Evolutionary conservation across 805 yeast genomes (phyloP), one percentile per base, ranked within the genome.

Genomic region (Spathaspora boniae): DNA sequence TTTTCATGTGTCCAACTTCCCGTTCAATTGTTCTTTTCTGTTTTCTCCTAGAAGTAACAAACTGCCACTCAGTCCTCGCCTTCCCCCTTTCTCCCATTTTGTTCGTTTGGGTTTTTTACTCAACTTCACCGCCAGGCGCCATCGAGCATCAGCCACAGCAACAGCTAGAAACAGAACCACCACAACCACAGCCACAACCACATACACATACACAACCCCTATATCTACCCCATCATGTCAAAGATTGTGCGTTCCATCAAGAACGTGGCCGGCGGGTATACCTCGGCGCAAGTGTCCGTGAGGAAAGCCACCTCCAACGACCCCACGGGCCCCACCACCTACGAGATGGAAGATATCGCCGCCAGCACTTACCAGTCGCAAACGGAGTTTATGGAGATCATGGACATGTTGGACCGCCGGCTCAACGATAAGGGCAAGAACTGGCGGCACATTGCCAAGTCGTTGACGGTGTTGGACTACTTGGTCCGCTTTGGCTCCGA

Each of bases 381-480:
- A 43, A 78, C 82, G 5, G 94, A 86, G 49, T 79, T 88, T 50
- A 71, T 87, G 51, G 95, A 88, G 54, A 78, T 88, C 31, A 85
- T 91, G 94, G 97, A 91, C 53, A 87, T 91, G 82, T 62, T 91
- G 29, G 97, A 91, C 62, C 78, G 87, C 46, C 75, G 98, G 44
- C 66, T 91, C 45, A 91, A 91, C 54, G 98, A 91, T 56, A 89
- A 89, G 67, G 98, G 98, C 42, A 89, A 88, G 58, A 85, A 91
- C 63, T 91, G 97, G 97, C 76, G 96, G 46, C 98, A 91, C 57
- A 89, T 91, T 33, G 89, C 94, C 44, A 93, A 91, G 60, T 81
- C 95, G 1, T 70, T 91, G 43, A 83, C 95, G 2, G 80, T 91
- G n/a, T 70, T 91, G 47, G 96, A 89, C 51, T 91, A 81, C 60